Evolutionary conservation across 176 grass and related monocot species (phyloP).

Genomic region (Poa annua): DNA sequence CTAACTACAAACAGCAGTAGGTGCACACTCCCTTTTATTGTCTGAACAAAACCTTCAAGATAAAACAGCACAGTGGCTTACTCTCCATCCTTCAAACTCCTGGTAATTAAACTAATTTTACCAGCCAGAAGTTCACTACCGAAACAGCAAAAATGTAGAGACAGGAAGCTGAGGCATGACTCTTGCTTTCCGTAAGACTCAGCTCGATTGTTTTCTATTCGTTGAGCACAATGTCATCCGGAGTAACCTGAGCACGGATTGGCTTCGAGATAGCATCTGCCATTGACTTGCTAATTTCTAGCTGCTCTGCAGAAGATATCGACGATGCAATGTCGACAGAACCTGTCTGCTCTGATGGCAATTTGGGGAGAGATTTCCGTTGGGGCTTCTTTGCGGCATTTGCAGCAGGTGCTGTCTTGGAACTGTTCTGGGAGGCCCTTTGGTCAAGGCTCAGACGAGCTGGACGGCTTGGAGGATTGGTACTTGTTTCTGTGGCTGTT

Average conservation of each 20-base stretch:
- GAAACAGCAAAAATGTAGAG: constrained; percentile 46
- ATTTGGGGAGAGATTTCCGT: constrained; percentile 55
- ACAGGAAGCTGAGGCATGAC: background rate
- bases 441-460: constrained; percentile 55
- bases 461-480: constrained; percentile 33
- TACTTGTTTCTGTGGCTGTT: constrained; percentile 16
- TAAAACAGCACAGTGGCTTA: constrained; percentile 18
- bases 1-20: constrained; percentile 46
- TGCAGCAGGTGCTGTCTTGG: constrained; percentile 35
- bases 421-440: constrained; percentile 38
- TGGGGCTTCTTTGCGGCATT: constrained; percentile 51
- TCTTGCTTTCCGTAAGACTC: constrained; percentile 6
- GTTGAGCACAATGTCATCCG: constrained; percentile 26
- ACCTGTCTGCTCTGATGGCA: constrained; percentile 58
- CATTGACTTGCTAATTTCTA: constrained; percentile 26
- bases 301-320: constrained; percentile 11
- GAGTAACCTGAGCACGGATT: constrained; percentile 50
- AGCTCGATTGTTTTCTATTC: constrained; percentile 25
- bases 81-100: constrained; percentile 38
- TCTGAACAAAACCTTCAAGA: constrained; percentile 36
- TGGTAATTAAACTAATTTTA: constrained; percentile 41
- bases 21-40: background rate
- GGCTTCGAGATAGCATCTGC: background rate
- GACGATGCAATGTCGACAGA: constrained; percentile 3
- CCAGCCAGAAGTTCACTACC: constrained; percentile 45